Conservation (phyloP, 139 green algal species). For the Chloropicon primus region DNA sequence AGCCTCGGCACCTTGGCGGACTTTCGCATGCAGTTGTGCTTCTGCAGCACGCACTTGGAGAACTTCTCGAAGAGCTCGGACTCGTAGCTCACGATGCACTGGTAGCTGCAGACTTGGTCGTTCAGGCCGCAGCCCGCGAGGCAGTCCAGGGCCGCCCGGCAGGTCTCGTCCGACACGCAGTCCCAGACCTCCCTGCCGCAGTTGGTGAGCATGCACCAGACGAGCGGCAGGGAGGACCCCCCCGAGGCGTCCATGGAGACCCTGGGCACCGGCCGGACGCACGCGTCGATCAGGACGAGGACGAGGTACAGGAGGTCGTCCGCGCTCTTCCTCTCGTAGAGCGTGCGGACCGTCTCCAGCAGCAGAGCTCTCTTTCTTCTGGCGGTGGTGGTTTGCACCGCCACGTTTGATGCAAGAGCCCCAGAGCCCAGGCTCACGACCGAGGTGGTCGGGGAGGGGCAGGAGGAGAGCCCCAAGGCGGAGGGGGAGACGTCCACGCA, state of each 20-base stretch:
- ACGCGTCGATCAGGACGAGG: constrained; percentile 57
- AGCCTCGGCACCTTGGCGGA: background rate
- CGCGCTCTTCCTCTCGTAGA: constrained; percentile 16
- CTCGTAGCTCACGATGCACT: constrained; percentile 86
- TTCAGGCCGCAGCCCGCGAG: constrained; percentile 64
- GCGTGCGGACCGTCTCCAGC: background rate
- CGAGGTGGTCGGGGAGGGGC: too few relatives aligned
- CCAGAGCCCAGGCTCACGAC: too few relatives aligned
- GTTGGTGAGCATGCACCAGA: constrained; percentile 62
- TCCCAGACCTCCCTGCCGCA: constrained; percentile 51
- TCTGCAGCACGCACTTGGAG: constrained; percentile 85
- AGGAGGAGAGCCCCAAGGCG: too few relatives aligned
- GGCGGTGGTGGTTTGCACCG: background rate
- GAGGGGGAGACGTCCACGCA: too few relatives aligned
- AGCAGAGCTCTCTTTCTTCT: background rate
- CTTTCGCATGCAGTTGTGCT: constrained; percentile 83
- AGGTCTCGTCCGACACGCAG: constrained; percentile 59
- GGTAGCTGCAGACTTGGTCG: constrained; percentile 74
- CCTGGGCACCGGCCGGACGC: constrained; percentile 24
- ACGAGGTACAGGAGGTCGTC: constrained; percentile 70
- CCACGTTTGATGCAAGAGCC: too few relatives aligned
- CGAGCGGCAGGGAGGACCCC: constrained; percentile 8
- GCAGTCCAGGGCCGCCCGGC: constrained; percentile 67
- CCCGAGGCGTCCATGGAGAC: background rate
- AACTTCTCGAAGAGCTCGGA: constrained; percentile 68